phyloP scores from a whole-genome alignment of 1,284 basidiomycete genomes.

The Rhodotorula sp. region DNA sequence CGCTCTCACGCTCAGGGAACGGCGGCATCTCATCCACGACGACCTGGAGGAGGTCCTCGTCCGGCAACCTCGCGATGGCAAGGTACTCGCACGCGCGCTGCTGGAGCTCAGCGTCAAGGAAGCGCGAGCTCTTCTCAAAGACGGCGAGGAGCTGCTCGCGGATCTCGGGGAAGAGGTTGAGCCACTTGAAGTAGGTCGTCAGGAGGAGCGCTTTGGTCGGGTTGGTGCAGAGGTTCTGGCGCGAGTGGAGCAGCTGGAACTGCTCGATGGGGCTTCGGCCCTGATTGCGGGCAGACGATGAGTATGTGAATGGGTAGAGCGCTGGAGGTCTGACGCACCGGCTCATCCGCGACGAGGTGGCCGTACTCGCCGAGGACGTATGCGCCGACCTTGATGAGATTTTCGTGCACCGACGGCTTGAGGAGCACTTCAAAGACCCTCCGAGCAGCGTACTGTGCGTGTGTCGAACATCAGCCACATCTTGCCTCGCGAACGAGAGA shows the following conservation, averaged over 20 bases:
- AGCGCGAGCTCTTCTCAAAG: conserved; percentile 95
- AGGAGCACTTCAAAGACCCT: conserved; percentile 91
- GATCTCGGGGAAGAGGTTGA: conserved; percentile 98
- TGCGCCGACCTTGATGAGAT: conserved; percentile 93
- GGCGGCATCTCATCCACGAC: conserved; percentile 99
- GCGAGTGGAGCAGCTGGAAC: conserved; percentile 89
- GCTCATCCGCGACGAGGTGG: conserved; percentile 92
- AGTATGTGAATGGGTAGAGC: neutral
- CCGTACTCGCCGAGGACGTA: conserved; percentile 95
- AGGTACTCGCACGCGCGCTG: conserved; percentile 98
- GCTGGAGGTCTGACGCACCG: conserved; percentile 45
- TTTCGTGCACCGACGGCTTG: conserved; percentile 82
- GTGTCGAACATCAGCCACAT: neutral
- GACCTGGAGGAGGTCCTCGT: conserved; percentile 88
- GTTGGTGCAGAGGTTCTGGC: conserved; percentile 92
- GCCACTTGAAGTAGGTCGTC: conserved; percentile 99
- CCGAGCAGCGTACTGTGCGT: conserved; percentile 77
- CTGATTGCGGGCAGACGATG: neutral
- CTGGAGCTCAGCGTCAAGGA: conserved; percentile 96
- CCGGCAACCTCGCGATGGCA: conserved; percentile 77
- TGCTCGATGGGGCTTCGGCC: conserved; percentile 94
- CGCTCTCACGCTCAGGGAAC: conserved; percentile 91
- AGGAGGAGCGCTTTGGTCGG: conserved; percentile 88
- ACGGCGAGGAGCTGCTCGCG: conserved; percentile 90
- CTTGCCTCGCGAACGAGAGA: neutral